Base-by-base conservation (phyloP, 2,329 filamentous ascomycete species). In the Colletotrichum coccodes region DNA sequence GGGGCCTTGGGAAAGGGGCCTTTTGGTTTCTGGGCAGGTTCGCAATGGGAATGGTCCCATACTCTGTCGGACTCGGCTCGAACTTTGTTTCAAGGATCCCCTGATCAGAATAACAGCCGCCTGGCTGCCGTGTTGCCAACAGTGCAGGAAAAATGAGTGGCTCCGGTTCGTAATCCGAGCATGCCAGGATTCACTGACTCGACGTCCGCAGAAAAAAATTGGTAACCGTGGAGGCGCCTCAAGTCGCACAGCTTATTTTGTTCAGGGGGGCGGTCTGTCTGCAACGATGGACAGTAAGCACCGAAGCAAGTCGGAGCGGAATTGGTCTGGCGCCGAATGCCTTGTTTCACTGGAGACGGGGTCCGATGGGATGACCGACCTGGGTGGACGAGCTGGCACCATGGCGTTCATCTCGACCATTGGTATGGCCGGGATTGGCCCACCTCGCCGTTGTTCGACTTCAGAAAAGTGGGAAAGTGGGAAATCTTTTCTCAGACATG, bases 351-450 rank as follows among this genome's bases (percentile, higher is more conserved):
- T 21, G 9, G 34, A 44, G 54, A 50, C 32, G 40, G 49, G 60
- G 49, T 32, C 65, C 34, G 65, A 54, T 61, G 65, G 65, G 21
- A 56, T 65, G 54, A 40, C 65, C 65, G 61, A 65, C 28, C 57
- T 38, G 40, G 21, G 60, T 23, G 18, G 26, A 54, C 47, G 38
- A 53, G 38, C 26, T 53, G 26, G 54, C 49, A 1, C 63, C 26
- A 54, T 61, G 30, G 30, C 50, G 49, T 68, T 60, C 65, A 30
- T 60, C 61, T 65, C 18, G 54, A 60, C 65, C 65, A 60, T 42
- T 68, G 54, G 26, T 40, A 26, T 38, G 11, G 54, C 61, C 47
- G 53, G 60, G 47, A 60, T 54, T 36, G 56, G 60, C 47, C 65
- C 65, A 64, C 60, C 44, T 42, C 14, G 6, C 18, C 14, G 28